Evolutionary conservation across 768 basidiomycete genomes (phyloP).

Genomic region (Russula emetica): DNA sequence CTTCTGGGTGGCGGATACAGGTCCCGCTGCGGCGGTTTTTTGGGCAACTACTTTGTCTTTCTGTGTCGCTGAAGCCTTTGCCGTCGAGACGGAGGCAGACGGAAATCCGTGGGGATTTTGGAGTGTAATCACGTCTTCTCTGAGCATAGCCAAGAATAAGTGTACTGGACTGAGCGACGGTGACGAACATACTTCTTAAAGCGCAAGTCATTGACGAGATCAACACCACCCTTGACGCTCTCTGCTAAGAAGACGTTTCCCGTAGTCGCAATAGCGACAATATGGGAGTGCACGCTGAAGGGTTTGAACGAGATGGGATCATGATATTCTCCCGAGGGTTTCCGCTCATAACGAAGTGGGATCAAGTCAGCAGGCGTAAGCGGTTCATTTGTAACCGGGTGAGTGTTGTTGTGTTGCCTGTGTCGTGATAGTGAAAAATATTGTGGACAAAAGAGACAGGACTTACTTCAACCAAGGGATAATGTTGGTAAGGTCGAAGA

Average conservation of each 20-base stretch:
- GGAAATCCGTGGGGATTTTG: constrained; percentile 85
- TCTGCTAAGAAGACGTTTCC: constrained; percentile 94
- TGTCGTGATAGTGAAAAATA: constrained; percentile 6
- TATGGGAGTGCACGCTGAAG: constrained; percentile 93
- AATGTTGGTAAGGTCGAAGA: constrained; percentile 89
- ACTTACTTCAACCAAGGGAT: constrained; percentile 90
- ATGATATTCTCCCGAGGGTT: constrained; percentile 81
- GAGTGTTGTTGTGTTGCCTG: constrained; percentile 77
- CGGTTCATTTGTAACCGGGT: constrained; percentile 71
- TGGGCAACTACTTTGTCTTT: constrained; percentile 39
- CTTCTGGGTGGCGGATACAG: constrained; percentile 30
- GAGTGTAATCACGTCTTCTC: constrained; percentile 87
- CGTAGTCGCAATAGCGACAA: constrained; percentile 83
- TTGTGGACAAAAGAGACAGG: not conserved
- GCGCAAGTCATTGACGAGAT: constrained; percentile 78
- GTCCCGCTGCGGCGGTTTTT: constrained; percentile 25
- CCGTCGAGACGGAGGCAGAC: constrained; percentile 44
- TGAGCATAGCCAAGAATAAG: constrained; percentile 31
- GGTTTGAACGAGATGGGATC: constrained; percentile 98
- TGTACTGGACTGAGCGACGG: constrained; percentile 11
- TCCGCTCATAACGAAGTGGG: constrained; percentile 75
- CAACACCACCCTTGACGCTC: constrained; percentile 78
- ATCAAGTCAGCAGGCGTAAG: constrained; percentile 71
- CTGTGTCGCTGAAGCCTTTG: constrained; percentile 32
- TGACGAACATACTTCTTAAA: constrained; percentile 66